Base-by-base conservation (phyloP, 1,139 yeast genomes). In the Yamadazyma membranifaciens region DNA sequence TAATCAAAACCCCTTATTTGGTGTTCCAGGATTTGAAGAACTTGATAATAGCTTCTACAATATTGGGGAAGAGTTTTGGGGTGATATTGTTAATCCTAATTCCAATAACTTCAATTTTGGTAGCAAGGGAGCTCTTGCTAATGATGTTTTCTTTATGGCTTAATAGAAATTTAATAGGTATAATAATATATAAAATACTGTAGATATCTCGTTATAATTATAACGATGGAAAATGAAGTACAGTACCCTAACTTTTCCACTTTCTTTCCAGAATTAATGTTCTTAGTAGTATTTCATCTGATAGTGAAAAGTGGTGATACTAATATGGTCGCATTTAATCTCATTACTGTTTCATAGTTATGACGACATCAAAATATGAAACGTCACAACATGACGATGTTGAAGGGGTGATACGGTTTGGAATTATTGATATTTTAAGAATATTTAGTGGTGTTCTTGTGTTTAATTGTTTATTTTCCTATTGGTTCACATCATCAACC, bases 381-480 rank as follows among this genome's bases (percentile, higher is more conserved):
- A 7, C 7, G 5, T 20, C 24, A 20, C 24, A 20, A 20, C 5
- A 20, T 12, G 28, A 26, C 10, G 5, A 26, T 26, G 5, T 13
- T 29, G 16, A 14, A 29, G 10, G 6, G 9, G 15, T 26, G 28
- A 26, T 26, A 17, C 16, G 36, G 5, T 60, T 69, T 41, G 54
- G 60, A 0, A 0, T 65, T 1, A 16, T 73, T 1, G 85, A 80
- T 47, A 36, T 72, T 1, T 36, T 75, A 9, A 62, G 81, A 22
- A 51, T 79, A 0, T 13, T 77, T 1, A 65, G 71, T 0, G 85
- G 85, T 0, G 7, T 79, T 0, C 48, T 81, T 2, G 45, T 75
- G 3, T 43, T 79, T 13, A 78, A 75, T 51, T 68, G 79, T 12
- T 26, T 76, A 2, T 53, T 76, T 2, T 78, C 83, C 0, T 78